Base-by-base conservation (phyloP, 1,284 basidiomycete genomes). In the Binderoboletus segoi region DNA sequence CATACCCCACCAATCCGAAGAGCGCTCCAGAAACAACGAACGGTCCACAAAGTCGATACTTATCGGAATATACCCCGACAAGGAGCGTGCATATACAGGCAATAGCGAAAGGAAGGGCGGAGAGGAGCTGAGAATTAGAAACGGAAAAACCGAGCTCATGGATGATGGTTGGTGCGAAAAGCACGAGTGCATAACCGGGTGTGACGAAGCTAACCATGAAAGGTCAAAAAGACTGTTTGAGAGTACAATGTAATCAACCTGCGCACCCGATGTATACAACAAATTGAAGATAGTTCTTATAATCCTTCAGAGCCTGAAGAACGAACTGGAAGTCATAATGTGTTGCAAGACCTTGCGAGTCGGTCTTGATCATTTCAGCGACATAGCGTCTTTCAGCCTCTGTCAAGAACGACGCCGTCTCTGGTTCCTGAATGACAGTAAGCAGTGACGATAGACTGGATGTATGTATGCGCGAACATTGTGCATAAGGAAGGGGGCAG, bases 81-180 rank as follows among this genome's bases (percentile, higher is more conserved):
- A 68, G 3, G 35, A 82, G 61, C 8, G 77, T 78, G 3, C 61
- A 59, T 20, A 75, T 56, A 56, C 77, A 77, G 35, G 66, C 77
- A 47, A 66, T 73, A 49, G 74, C 72, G 53, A 78, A 84, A 6
- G 80, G 80, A 18, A 81, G 79, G 21, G 79, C 72, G 13, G 79
- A 78, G 18, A 86, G 71, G 18, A 87, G 74, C 61, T 88, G 82
- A 4, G 85, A 83, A 38, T 73, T 67, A 1, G 82, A 76, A 32
- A 82, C 79, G 10, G 77, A 74, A 72, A 77, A 87, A 8, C 84
- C 83, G 8, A 85, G 73, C 38, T 77, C 70, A n/a, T 73, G 68
- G 51, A 85, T 78, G 59, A 85, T 83, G 1, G 78, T 82, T 1
- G 82, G 83, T 1, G 75, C 73, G 62, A 86, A 86, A 24, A 86